These are phyloP conservation scores for Thelephora aurantiotincta DNA, from an alignment of 768 basidiomycete genomes.

Conservation along the genomic window DNA sequence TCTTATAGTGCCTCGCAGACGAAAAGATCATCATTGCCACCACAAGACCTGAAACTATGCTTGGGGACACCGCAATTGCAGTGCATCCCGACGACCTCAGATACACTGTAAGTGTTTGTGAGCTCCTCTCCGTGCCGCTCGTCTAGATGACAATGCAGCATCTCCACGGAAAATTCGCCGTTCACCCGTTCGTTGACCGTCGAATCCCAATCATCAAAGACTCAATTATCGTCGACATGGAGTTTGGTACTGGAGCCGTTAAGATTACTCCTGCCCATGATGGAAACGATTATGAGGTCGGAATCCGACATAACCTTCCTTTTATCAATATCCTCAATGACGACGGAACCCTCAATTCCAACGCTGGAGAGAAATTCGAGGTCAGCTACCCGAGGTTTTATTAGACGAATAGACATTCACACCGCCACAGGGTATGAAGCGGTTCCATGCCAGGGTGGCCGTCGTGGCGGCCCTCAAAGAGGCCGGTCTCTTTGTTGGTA, in stretches of 20 bases:
- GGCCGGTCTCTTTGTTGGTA: slow-evolving; percentile 73
- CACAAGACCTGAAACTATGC: slow-evolving; percentile 96
- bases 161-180: slow-evolving; percentile 84
- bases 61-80: slow-evolving; percentile 94
- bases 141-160: slow-evolving; percentile 29
- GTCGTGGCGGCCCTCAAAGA: slow-evolving; percentile 79
- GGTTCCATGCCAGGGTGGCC: slow-evolving; percentile 82
- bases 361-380: slow-evolving; percentile 70
- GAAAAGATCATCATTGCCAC: slow-evolving; percentile 91
- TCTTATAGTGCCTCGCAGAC: slow-evolving; percentile 26
- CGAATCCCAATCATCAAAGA: slow-evolving; percentile 83
- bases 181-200: slow-evolving; percentile 81
- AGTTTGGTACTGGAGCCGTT: slow-evolving; percentile 95
- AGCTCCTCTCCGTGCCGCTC: neutral
- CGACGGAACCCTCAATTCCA: slow-evolving; percentile 88
- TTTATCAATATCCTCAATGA: slow-evolving; percentile 95
- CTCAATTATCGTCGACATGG: slow-evolving; percentile 76
- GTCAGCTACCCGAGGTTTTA: slow-evolving; percentile 18
- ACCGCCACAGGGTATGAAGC: slow-evolving; percentile 71
- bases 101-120: slow-evolving; percentile 45
- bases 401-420: neutral
- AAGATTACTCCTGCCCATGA: slow-evolving; percentile 99
- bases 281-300: slow-evolving; percentile 93
- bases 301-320: slow-evolving; percentile 70
- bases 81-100: slow-evolving; percentile 89